Base-by-base conservation (phyloP, 441 rosid species). In the Manihot esculenta region DNA sequence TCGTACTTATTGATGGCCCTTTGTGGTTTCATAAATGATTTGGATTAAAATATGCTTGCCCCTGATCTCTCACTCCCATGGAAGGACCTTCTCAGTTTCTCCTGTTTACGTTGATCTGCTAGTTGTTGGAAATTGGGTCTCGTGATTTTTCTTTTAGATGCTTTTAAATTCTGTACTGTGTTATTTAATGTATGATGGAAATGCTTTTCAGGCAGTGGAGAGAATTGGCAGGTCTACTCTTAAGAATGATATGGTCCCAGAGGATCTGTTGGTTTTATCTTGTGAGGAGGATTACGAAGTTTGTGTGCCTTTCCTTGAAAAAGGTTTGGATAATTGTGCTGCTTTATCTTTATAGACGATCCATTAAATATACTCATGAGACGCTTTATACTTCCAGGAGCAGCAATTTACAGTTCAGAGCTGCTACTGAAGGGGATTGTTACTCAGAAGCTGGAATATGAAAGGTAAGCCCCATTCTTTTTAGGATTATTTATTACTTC, bases 371-470 rank as follows among this genome's bases (percentile, higher is more conserved):
- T 72, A 72, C 41, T 14, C 18, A 27, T 33, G 20, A 42, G 50
- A 17, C 27, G 7, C 51, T 51, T 65, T 49, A 49, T 73, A 33
- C 64, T 68, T 75, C 57, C 89, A 91, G 96, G 97, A 64, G 83
- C 84, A 23, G 83, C 82, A 57, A 87, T 86, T 38, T 91, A 91
- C 78, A 83, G 96, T 78, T 85, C 96, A 54, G 97, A 93, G 87
- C 84, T 93, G 69, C 76, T 93, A 26, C 74, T 93, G 69, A 89
- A 83, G 81, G 98, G 98, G 66, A 89, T 93, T 77, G 91, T 93
- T 64, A 82, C 86, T 61, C 96, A 89, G 81, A 89, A 78, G 76
- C 83, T 93, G 62, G 96, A 91, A 72, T 89, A 84, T 70, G 94
- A 83, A 78, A 88, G 97, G 98, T 91, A 18, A 42, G 84, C 58